Percentiles rank a stretch among this genome's conserved stretches.
Conservation (phyloP, 164 flowering plant genomes). For the Santalum album region DNA sequence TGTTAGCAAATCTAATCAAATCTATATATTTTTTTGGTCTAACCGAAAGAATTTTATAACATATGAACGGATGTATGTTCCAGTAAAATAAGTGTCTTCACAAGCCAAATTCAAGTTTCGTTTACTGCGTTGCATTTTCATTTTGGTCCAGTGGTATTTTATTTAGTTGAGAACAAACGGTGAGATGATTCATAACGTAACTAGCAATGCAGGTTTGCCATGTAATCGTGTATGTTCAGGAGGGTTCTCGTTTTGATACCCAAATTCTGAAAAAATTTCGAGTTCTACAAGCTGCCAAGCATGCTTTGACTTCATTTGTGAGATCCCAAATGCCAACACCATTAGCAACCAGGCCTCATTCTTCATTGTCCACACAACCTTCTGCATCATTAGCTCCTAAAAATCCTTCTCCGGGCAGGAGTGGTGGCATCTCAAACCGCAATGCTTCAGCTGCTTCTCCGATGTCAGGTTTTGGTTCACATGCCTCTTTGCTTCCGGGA, state of each 20-base stretch:
- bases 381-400: constrained; percentile 19
- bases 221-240: constrained; percentile 63
- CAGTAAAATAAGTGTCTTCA: no score
- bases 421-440: constrained; percentile 35
- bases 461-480: constrained; percentile 76
- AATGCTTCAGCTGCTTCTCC: constrained; percentile 52
- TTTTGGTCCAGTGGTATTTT: background rate
- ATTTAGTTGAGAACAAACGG: background rate
- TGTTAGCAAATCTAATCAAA: no score
- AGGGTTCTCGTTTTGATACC: constrained; percentile 75
- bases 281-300: constrained; percentile 76
- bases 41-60: no score
- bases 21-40: no score
- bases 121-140: no score
- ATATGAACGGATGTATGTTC: no score
- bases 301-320: constrained; percentile 50
- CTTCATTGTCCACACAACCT: constrained; percentile 37
- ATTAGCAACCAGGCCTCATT: constrained; percentile 27
- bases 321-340: constrained; percentile 38
- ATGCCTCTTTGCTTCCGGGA: constrained; percentile 75
- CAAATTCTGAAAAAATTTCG: constrained; percentile 60
- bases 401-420: constrained; percentile 52
- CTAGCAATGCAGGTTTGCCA: constrained; percentile 84
- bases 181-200: constrained; percentile 9
- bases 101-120: no score